Evolutionary conservation across 129 eudicot genomes (phyloP).

Genomic region (Flaveria linearis): DNA sequence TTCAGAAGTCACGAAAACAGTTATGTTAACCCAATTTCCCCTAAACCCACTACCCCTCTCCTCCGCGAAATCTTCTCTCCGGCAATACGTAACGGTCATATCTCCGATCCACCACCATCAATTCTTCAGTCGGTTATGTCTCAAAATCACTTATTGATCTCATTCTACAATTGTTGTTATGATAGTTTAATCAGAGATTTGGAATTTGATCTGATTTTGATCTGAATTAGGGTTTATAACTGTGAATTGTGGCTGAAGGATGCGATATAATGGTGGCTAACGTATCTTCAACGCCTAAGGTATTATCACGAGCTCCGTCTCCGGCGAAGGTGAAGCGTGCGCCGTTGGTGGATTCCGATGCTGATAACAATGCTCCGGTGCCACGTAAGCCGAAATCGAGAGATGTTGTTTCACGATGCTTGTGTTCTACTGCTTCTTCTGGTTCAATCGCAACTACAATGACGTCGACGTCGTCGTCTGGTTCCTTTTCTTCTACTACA

Average conservation of each 20-base stretch:
- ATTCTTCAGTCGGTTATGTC: conserved; percentile 19
- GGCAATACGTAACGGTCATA: conserved; percentile 37
- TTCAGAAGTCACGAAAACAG: conserved; percentile 24
- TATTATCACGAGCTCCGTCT: conserved; percentile 37
- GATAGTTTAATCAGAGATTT: not conserved
- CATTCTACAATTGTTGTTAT: conserved; percentile 4
- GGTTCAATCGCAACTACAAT: conserved; percentile 46
- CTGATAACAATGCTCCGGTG: conserved; percentile 51
- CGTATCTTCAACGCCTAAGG: conserved; percentile 47
- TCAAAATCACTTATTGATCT: conserved; percentile 22
- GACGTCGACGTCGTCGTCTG: conserved; percentile 49
- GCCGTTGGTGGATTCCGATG: conserved; percentile 64
- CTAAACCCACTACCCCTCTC: conserved; percentile 34
- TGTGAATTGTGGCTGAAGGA: conserved; percentile 14
- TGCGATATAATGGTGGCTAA: conserved; percentile 58
- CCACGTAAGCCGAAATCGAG: conserved; percentile 64
- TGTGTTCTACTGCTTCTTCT: conserved; percentile 47
- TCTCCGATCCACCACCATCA: conserved; percentile 20
- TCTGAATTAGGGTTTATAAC: conserved; percentile 30
- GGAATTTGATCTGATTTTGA: conserved; percentile 18
- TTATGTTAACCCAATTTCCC: conserved; percentile 34
- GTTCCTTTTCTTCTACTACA: conserved; percentile 36
- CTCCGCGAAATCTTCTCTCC: conserved; percentile 34
- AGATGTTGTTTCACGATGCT: conserved; percentile 67
- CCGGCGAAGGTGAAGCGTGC: conserved; percentile 55